Conservation (phyloP, 805 yeast genomes). For the Clavispora fructus region DNA sequence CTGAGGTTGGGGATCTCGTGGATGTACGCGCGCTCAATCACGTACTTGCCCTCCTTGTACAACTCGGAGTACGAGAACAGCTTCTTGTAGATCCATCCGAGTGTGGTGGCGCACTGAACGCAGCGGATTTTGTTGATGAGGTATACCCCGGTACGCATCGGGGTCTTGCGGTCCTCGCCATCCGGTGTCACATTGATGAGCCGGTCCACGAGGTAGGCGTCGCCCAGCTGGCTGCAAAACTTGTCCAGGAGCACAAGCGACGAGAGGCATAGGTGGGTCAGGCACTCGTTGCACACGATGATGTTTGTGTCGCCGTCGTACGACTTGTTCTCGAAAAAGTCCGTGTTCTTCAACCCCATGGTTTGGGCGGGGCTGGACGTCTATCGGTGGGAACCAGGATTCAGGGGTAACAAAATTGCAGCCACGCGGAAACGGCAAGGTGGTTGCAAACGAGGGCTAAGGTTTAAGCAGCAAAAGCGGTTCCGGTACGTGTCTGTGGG, state of each 20-base stretch:
- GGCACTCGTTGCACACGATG: conserved; percentile 37
- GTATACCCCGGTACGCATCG: conserved; percentile 37
- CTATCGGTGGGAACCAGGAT: not conserved
- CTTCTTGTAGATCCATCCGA: conserved; percentile 41
- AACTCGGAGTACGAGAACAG: conserved; percentile 29
- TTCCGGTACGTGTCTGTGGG: not conserved
- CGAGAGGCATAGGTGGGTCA: conserved; percentile 36
- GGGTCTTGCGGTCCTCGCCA: conserved; percentile 23
- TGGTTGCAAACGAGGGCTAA: not conserved
- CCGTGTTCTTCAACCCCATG: conserved; percentile 39
- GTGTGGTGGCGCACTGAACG: conserved; percentile 30
- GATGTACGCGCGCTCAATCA: conserved; percentile 34
- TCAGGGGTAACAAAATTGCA: not conserved
- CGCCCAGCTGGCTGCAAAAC: conserved; percentile 36
- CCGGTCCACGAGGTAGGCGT: conserved; percentile 36
- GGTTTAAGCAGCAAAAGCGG: not conserved
- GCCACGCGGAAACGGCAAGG: not conserved
- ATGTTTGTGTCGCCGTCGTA: conserved; percentile 35
- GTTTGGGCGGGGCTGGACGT: too few species aligned
- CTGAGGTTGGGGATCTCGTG: conserved; percentile 31
- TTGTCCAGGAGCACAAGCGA: conserved; percentile 32
- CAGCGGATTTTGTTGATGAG: conserved; percentile 33
- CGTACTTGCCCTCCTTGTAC: conserved; percentile 42
- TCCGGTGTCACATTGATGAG: conserved; percentile 31
- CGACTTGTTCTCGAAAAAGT: conserved; percentile 32